Evolutionary conservation across 257 asterid genomes (phyloP), one percentile per base, ranked within the genome.

Genomic region (Salvia splendens): DNA sequence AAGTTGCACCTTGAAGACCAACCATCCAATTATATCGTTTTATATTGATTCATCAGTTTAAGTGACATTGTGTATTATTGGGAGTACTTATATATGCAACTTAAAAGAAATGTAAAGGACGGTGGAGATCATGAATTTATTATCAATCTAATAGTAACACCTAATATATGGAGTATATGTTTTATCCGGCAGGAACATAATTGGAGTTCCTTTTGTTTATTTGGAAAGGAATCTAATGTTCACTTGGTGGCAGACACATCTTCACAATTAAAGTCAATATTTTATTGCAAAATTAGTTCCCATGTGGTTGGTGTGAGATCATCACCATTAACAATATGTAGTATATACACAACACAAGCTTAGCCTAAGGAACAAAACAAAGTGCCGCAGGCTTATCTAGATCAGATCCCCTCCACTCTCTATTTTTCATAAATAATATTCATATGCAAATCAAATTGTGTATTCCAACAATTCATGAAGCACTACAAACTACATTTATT

Each of bases 231-330:
- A 91, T 85, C 89, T 83, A 61, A 68, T 88, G 91, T 77, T 72
- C 83, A 82, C 75, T 79, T 83, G 84, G 86, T 86, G 96, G 97
- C 93, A 75, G 97, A 88, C 93, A 88, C 77, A 82, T 73, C 73
- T 46, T 78, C 67, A 67, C 80, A 68, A 59, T 73, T 72, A 61
- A 65, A 70, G 61, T 73, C 65, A 63, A 58, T 73, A 70, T 76
- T 57, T 59, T 49, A 75, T 70, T 75, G 64, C 58, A 80, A 81
- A 62, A 62, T 33, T 69, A 51, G 61, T 80, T 80, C 66, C 73
- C 86, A 80, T 75, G 85, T 79, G 89, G 81, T 82, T 68, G 92
- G 86, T 82, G 79, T 56, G 72, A 78, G 68, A 69, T 65, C 59
- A 24, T 50, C 73, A 77, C 59, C 61, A 70, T 65, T 49, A 40